These are phyloP conservation scores for Centaurea solstitialis DNA, from an alignment of 129 eudicot genomes.

Conservation along the genomic window DNA sequence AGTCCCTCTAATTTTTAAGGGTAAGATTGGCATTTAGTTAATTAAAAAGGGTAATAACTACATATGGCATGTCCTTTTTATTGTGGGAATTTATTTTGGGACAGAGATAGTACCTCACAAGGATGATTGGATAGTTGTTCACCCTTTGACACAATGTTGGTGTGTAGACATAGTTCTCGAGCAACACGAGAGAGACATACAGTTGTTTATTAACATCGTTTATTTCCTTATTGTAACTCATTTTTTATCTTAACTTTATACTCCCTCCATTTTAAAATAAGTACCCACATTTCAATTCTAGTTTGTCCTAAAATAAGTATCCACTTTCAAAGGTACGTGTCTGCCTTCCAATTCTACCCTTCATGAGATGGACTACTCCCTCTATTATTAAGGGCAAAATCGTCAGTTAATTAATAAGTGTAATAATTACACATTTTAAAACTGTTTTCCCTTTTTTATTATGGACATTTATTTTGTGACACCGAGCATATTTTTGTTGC, in stretches of 20 bases:
- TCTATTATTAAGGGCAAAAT: not conserved
- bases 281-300: not conserved
- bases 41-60: not conserved
- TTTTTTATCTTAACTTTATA: not conserved
- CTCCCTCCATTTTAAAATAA: not conserved
- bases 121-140: not conserved
- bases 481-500: not conserved
- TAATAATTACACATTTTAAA: no score
- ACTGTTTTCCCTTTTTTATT: no score
- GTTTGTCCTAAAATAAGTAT: not conserved
- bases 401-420: not conserved
- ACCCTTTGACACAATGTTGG: not conserved
- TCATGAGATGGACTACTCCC: not conserved
- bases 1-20: not conserved
- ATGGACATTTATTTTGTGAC: not conserved
- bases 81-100: no score
- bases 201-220: not conserved
- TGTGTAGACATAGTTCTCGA: not conserved
- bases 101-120: not conserved
- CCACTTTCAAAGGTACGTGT: not conserved
- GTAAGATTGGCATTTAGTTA: not conserved
- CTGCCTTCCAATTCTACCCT: not conserved
- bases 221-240: not conserved
- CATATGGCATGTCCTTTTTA: not conserved
- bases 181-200: not conserved